Percentiles rank a stretch among this genome's conserved stretches.
phyloP scores from a whole-genome alignment of 805 yeast species.

The Yarrowia phangngaensis region DNA sequence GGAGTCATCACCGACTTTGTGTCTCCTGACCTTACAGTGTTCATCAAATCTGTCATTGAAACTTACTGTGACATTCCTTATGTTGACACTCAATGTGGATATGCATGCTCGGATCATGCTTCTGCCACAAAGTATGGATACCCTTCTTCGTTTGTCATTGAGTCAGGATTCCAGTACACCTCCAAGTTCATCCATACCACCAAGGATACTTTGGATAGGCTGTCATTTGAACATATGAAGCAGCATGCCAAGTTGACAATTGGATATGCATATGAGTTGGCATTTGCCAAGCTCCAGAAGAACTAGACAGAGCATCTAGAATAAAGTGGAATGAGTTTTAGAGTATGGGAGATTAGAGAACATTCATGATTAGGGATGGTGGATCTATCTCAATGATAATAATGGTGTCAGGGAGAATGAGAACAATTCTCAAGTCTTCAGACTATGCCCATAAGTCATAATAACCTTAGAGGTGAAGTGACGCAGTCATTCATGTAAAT shows the following conservation, averaged over 20 bases:
- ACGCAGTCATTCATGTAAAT: no score
- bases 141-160: slow-evolving; percentile 81
- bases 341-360: no score
- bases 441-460: no score
- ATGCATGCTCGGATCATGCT: slow-evolving; percentile 91
- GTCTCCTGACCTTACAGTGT: slow-evolving; percentile 51
- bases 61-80: slow-evolving; percentile 64
- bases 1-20: slow-evolving; percentile 80
- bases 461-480: no score
- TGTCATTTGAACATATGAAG: slow-evolving; percentile 71
- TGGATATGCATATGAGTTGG: slow-evolving; percentile 70
- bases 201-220: slow-evolving; percentile 74
- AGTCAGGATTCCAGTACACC: slow-evolving; percentile 60
- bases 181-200: slow-evolving; percentile 73
- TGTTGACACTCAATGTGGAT: slow-evolving; percentile 77
- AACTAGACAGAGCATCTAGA: no score
- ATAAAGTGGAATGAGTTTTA: no score
- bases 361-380: no score
- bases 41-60: slow-evolving; percentile 57
- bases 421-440: no score
- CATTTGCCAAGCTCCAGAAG: slow-evolving; percentile 38
- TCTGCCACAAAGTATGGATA: slow-evolving; percentile 78
- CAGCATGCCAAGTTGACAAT: slow-evolving; percentile 77
- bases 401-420: no score
- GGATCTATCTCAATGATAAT: no score